These are phyloP conservation scores for Ramularia endophylla DNA, from an alignment of 2,329 filamentous ascomycete species.

Conservation along the genomic window DNA sequence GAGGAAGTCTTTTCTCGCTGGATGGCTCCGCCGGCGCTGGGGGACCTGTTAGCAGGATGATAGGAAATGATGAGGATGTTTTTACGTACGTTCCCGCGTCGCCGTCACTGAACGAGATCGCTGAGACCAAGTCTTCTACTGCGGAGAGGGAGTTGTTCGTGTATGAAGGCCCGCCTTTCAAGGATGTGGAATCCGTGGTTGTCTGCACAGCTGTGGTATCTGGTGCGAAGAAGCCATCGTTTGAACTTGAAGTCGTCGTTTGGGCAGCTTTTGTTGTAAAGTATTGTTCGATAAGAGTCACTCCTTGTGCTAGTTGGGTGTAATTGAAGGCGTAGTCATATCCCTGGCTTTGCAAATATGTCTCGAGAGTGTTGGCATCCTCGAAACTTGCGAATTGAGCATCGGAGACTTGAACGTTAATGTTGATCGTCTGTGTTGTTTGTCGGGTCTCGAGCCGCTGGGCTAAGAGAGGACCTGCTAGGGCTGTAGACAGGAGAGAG, in stretches of 20 bases:
- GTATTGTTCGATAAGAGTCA: conserved; percentile 6
- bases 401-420: conserved; percentile 8
- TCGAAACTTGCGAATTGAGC: conserved; percentile 9
- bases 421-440: conserved; percentile 6
- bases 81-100: conserved; percentile 10
- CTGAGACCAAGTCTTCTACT: conserved; percentile 4
- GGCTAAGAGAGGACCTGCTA: neutral
- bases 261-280: conserved; percentile 7
- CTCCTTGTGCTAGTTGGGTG: conserved; percentile 7
- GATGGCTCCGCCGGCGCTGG: conserved; percentile 11
- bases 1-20: conserved; percentile 8
- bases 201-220: conserved; percentile 6
- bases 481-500: neutral
- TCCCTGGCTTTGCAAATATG: conserved; percentile 7
- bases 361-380: conserved; percentile 6
- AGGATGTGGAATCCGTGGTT: conserved; percentile 5
- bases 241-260: conserved; percentile 1
- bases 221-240: conserved; percentile 7
- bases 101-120: conserved; percentile 9
- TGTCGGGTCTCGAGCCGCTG: conserved; percentile 3
- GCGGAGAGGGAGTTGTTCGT: conserved; percentile 10
- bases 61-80: no score
- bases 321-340: conserved; percentile 11
- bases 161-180: conserved; percentile 8
- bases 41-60: no score